A percentile compares a stretch with the other conserved stretches of the same genome.
These are phyloP conservation scores for Cercophora samala DNA, from an alignment of 495 filamentous ascomycete species.

Conservation along the genomic window DNA sequence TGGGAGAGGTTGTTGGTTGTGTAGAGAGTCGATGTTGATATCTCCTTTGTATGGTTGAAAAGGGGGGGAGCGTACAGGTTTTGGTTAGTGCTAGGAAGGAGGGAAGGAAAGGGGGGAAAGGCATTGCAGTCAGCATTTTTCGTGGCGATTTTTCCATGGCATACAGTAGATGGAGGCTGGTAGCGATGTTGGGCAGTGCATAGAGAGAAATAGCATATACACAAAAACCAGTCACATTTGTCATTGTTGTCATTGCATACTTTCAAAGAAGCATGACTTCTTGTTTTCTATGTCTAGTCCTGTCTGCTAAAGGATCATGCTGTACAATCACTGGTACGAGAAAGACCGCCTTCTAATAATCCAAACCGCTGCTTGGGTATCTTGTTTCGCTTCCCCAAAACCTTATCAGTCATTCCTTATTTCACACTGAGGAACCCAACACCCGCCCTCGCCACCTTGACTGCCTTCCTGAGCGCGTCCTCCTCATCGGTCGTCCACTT, in stretches of 20 bases:
- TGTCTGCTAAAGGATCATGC: too few species aligned
- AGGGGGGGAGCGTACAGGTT: background rate
- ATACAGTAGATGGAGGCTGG: background rate
- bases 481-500: conserved; percentile 91
- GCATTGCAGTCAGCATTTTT: background rate
- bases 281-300: too few species aligned
- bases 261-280: too few species aligned
- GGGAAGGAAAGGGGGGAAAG: background rate
- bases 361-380: background rate
- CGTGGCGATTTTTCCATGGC: conserved; percentile 7
- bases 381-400: background rate
- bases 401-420: conserved; percentile 18
- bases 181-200: background rate
- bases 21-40: conserved; percentile 2
- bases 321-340: too few species aligned
- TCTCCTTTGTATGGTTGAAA: background rate
- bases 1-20: conserved; percentile 20
- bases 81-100: background rate
- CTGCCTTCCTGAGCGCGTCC: conserved; percentile 69
- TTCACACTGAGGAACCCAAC: conserved; percentile 82
- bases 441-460: conserved; percentile 66
- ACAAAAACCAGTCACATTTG: background rate
- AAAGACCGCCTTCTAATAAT: too few species aligned
- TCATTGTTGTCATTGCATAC: background rate
- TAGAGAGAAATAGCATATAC: background rate